Percentiles rank a stretch among this genome's conserved stretches.
Conservation (phyloP, 352 stramenopile genomes). For the Pythium vanterpoolii region DNA sequence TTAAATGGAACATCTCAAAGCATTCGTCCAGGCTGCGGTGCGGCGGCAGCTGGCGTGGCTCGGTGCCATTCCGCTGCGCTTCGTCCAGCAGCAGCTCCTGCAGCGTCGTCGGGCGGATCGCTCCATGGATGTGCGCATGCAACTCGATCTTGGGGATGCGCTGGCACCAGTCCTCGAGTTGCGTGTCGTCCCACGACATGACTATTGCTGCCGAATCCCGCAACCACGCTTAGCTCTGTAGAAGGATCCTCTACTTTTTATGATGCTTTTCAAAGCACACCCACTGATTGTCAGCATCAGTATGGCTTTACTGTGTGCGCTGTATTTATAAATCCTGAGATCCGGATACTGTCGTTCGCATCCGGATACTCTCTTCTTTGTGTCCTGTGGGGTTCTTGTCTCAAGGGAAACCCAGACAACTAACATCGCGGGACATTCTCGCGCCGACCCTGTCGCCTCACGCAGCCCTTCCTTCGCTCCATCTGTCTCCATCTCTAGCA, state of each 20-base stretch:
- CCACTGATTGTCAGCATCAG: too few relatives aligned
- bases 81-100: constrained; percentile 58
- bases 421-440: background rate
- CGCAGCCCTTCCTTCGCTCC: background rate
- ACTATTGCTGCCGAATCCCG: background rate
- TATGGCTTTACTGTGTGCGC: background rate
- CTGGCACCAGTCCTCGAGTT: constrained; percentile 44
- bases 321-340: background rate
- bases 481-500: constrained; percentile 21
- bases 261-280: too few relatives aligned
- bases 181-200: constrained; percentile 22
- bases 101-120: constrained; percentile 66
- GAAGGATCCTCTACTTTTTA: too few relatives aligned
- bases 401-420: background rate
- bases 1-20: constrained; percentile 87
- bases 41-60: constrained; percentile 34
- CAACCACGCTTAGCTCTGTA: background rate
- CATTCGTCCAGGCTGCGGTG: constrained; percentile 75
- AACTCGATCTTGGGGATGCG: constrained; percentile 82
- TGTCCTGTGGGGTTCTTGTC: constrained; percentile 11
- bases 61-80: constrained; percentile 22
- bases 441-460: background rate
- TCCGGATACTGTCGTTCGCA: constrained; percentile 4
- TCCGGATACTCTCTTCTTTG: constrained; percentile 24
- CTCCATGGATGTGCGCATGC: constrained; percentile 88